phyloP scores from a whole-genome alignment of 192 early-diverging fungal species.

The Lobosporangium transversale region DNA sequence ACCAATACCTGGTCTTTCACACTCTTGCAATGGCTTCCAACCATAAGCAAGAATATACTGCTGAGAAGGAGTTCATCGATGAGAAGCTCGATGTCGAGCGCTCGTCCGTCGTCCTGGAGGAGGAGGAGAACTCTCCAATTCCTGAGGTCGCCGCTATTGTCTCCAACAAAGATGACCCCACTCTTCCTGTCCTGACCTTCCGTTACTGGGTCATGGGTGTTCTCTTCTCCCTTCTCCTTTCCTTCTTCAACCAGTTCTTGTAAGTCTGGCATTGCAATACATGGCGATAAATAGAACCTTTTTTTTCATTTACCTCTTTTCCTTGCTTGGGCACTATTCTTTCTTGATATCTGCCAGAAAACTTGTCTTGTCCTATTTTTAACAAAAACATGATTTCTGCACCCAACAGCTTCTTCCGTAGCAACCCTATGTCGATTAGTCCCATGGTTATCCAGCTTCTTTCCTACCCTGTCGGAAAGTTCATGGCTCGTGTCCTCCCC shows the following conservation, averaged over 20 bases:
- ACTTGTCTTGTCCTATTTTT: neutral
- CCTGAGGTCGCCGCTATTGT: constrained; percentile 58
- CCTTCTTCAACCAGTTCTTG: constrained; percentile 55
- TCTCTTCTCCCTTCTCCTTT: constrained; percentile 51
- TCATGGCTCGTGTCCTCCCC: constrained; percentile 65
- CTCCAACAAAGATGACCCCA: constrained; percentile 64
- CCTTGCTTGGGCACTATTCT: neutral
- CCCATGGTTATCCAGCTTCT: constrained; percentile 45
- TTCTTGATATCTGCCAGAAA: neutral
- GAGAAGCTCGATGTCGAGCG: constrained; percentile 36
- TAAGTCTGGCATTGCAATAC: no score
- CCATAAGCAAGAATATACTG: no score
- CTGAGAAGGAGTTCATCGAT: constrained; percentile 42
- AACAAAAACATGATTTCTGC: neutral
- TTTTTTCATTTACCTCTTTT: neutral
- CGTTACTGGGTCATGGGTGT: constrained; percentile 59
- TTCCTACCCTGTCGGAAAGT: constrained; percentile 44
- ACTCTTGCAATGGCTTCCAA: no score
- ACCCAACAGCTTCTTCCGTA: constrained; percentile 36
- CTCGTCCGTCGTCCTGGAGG: constrained; percentile 39
- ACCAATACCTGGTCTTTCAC: no score
- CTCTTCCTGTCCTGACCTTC: constrained; percentile 60
- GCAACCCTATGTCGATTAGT: constrained; percentile 24
- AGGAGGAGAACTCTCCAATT: constrained; percentile 60
- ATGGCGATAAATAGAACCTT: neutral